A percentile compares a stretch with the other conserved stretches of the same genome.
Evolutionary conservation across 1,139 yeast species (phyloP).

Genomic region (Debaryomyces sp.): DNA sequence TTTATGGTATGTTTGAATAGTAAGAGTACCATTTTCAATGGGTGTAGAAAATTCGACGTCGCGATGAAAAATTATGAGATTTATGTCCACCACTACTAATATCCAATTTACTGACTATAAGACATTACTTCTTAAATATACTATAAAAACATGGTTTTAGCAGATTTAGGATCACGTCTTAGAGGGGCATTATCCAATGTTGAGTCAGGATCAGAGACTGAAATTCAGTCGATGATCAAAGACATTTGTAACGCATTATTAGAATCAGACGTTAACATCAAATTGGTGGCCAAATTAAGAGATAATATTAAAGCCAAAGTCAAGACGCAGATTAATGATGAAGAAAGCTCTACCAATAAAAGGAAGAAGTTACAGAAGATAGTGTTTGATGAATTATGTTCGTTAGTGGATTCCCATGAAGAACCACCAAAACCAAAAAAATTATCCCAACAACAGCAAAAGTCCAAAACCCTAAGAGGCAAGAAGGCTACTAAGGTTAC

Average conservation of each 20-base stretch:
- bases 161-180: constrained; percentile 89
- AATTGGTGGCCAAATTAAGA: constrained; percentile 75
- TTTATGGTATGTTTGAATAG: not conserved
- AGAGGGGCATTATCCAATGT: constrained; percentile 72
- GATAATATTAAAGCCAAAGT: constrained; percentile 66
- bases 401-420: constrained; percentile 70
- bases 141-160: constrained; percentile 73
- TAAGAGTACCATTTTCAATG: not conserved
- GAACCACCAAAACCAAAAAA: constrained; percentile 87
- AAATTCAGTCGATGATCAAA: constrained; percentile 63
- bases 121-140: not conserved
- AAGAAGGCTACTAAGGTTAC: constrained; percentile 28
- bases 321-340: constrained; percentile 48
- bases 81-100: not conserved
- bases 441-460: constrained; percentile 24
- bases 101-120: not conserved
- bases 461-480: constrained; percentile 32
- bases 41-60: constrained; percentile 3
- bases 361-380: constrained; percentile 86
- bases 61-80: constrained; percentile 6
- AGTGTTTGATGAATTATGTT: constrained; percentile 89
- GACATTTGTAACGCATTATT: constrained; percentile 87
- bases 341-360: constrained; percentile 61
- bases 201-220: constrained; percentile 39
- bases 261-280: constrained; percentile 90